Conservation (phyloP, 805 yeast genomes). For the Wickerhamiella qilinensis region DNA sequence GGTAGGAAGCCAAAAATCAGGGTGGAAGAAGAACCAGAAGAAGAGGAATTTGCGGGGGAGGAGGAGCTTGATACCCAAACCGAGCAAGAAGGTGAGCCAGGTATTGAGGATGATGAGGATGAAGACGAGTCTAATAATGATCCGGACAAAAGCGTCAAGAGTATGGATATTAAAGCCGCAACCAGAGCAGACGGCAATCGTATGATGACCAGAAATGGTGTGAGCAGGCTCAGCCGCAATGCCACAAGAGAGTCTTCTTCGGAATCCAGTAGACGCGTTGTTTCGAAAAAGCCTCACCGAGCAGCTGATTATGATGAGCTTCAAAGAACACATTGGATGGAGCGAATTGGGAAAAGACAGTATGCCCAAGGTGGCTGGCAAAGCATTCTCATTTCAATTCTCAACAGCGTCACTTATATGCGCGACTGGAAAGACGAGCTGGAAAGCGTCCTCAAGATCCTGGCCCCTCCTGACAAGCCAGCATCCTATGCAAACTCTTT, state of each 20-base stretch:
- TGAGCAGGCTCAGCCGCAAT: too few species aligned
- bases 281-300: too few species aligned
- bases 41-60: conserved; percentile 13
- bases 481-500: conserved; percentile 35
- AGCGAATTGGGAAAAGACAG: conserved; percentile 52
- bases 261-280: too few species aligned
- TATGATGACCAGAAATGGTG: too few species aligned
- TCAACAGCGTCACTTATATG: conserved; percentile 42
- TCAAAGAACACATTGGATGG: conserved; percentile 42
- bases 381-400: conserved; percentile 53
- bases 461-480: conserved; percentile 36
- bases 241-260: too few species aligned
- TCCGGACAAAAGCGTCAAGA: conserved; percentile 8
- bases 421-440: conserved; percentile 38
- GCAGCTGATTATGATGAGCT: conserved; percentile 11
- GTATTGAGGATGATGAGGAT: conserved; percentile 1
- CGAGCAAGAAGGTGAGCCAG: conserved; percentile 15
- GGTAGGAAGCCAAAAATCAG: neutral
- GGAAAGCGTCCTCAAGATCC: conserved; percentile 30
- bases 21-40: conserved; percentile 11
- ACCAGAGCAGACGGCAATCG: conserved; percentile 4
- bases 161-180: conserved; percentile 10
- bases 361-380: conserved; percentile 84
- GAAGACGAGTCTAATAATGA: conserved; percentile 15
- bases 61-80: conserved; percentile 22